phyloP scores from a whole-genome alignment of 345 rosid genomes.

The Tarenaya hassleriana region DNA sequence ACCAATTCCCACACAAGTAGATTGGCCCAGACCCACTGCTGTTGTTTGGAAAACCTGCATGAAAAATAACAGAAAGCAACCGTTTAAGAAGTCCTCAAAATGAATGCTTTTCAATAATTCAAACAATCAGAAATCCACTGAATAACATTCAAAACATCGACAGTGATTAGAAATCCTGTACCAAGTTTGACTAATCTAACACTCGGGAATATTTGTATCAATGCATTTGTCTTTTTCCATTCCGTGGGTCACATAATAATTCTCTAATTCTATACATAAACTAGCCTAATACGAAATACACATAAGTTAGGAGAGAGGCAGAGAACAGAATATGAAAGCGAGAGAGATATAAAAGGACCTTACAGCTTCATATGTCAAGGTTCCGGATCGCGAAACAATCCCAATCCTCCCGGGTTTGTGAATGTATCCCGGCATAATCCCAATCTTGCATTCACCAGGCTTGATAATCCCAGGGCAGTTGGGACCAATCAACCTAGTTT shows the following conservation, averaged over 20 bases:
- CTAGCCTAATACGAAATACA: background rate
- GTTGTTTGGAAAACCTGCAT: conserved; percentile 85
- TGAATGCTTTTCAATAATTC: background rate
- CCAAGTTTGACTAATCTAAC: conserved; percentile 1
- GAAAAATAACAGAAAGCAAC: conserved; percentile 5
- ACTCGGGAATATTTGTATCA: no score
- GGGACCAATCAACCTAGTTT: conserved; percentile 79
- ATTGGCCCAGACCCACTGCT: conserved; percentile 83
- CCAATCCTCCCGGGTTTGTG: conserved; percentile 91
- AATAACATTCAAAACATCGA: background rate
- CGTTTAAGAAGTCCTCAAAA: background rate
- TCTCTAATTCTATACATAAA: background rate
- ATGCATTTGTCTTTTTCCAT: no score
- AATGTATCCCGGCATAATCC: conserved; percentile 93
- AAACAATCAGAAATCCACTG: background rate
- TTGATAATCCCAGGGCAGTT: conserved; percentile 92
- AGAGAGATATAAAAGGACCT: conserved; percentile 24
- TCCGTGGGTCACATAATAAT: no score
- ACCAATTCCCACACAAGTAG: conserved; percentile 87
- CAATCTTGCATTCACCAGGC: conserved; percentile 92
- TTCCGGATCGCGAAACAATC: conserved; percentile 88
- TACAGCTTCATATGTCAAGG: conserved; percentile 96
- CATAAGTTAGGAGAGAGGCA: background rate
- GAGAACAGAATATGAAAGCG: conserved; percentile 3
- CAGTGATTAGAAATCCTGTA: background rate